These are phyloP conservation scores for Emericellopsis terricola DNA, from an alignment of 495 filamentous ascomycete species.

Conservation along the genomic window DNA sequence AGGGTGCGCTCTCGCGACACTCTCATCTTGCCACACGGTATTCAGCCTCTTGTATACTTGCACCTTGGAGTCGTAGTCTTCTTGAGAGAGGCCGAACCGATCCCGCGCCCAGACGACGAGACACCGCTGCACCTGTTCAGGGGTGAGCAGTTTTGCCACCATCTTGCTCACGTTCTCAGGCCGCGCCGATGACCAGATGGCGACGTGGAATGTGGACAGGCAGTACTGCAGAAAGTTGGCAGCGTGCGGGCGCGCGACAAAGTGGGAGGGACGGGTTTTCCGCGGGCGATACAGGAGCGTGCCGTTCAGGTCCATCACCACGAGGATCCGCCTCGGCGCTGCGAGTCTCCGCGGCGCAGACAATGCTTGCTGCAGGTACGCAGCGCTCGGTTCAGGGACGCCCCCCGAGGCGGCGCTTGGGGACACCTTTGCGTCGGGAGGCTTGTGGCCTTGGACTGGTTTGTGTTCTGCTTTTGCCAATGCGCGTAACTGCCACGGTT, in stretches of 20 bases:
- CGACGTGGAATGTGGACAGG: slow-evolving; percentile 49
- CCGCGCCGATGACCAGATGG: slow-evolving; percentile 81
- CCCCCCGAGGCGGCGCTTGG: slow-evolving; percentile 29
- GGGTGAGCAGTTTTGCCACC: slow-evolving; percentile 32
- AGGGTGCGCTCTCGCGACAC: slow-evolving; percentile 34
- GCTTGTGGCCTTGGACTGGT: too few relatives aligned
- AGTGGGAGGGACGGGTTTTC: slow-evolving; percentile 24
- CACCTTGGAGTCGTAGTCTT: slow-evolving; percentile 49
- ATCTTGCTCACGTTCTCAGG: slow-evolving; percentile 50
- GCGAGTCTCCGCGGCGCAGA: slow-evolving; percentile 6
- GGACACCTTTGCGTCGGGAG: slow-evolving; percentile 10
- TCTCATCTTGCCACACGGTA: slow-evolving; percentile 45
- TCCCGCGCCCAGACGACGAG: slow-evolving; percentile 70
- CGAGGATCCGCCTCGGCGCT: slow-evolving; percentile 33
- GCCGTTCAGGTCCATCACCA: slow-evolving; percentile 88
- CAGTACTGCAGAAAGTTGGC: slow-evolving; percentile 46
- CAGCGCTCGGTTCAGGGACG: slow-evolving; percentile 21
- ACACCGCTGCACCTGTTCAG: slow-evolving; percentile 13
- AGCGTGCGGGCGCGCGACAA: slow-evolving; percentile 43
- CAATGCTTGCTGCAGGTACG: slow-evolving; percentile 18
- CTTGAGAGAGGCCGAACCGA: slow-evolving; percentile 41
- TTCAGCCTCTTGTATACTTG: slow-evolving; percentile 79
- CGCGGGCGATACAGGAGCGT: slow-evolving; percentile 59
- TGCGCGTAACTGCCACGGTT: too few relatives aligned
- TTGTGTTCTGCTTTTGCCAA: too few relatives aligned